phyloP scores from a whole-genome alignment of 441 rosid genomes.

The Lepidium campestre region DNA sequence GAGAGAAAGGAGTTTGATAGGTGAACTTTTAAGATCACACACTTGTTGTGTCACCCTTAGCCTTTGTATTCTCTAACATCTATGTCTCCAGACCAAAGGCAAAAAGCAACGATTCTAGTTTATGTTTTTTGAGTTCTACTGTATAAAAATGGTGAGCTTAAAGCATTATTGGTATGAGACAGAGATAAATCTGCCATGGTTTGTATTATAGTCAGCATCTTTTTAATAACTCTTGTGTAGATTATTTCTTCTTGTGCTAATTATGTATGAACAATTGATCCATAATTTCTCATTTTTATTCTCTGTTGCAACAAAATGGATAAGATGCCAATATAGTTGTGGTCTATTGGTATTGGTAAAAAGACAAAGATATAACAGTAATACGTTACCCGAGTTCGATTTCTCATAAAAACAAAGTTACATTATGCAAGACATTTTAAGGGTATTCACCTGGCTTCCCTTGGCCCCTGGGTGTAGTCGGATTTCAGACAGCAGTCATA shows the following conservation, averaged over 20 bases:
- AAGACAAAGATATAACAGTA: no score
- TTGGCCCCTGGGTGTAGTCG: no score
- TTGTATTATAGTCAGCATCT: slow-evolving; percentile 17
- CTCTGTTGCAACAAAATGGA: not conserved
- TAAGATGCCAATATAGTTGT: no score
- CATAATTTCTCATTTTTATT: not conserved
- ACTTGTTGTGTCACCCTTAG: slow-evolving; percentile 5
- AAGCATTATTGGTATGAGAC: slow-evolving; percentile 6
- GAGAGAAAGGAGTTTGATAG: slow-evolving; percentile 11
- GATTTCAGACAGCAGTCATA: no score
- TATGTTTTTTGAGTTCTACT: not conserved
- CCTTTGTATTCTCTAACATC: slow-evolving; percentile 12
- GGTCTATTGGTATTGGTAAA: no score
- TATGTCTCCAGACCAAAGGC: slow-evolving; percentile 13
- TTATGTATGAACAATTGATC: slow-evolving; percentile 1
- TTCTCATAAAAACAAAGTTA: no score
- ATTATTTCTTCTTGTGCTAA: slow-evolving; percentile 5
- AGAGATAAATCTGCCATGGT: slow-evolving; percentile 12
- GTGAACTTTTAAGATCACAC: slow-evolving; percentile 20
- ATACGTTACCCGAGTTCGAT: no score
- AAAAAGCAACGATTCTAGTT: slow-evolving; percentile 9
- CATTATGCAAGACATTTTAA: no score
- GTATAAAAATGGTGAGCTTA: slow-evolving; percentile 6
- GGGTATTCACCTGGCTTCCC: no score
- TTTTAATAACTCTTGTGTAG: slow-evolving; percentile 1